Evolutionary conservation across 225 moss, liverwort and hornwort species (phyloP), one percentile per base, ranked within the genome.

Genomic region (Marchantia polymorpha): DNA sequence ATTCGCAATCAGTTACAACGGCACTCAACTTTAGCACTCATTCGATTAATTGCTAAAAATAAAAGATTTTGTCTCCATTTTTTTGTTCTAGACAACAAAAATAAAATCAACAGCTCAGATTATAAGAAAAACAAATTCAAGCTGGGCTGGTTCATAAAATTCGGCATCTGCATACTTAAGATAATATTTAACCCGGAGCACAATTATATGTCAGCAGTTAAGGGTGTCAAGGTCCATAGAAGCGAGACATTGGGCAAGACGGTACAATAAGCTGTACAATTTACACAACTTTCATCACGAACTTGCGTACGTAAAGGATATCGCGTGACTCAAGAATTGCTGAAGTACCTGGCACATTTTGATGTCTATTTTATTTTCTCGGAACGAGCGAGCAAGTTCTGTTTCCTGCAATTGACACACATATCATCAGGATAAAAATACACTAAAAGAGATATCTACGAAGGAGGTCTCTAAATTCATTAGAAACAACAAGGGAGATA

Each of bases 321-420:
- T 58, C 56, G 20, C 56, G 8, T 13, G 56, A 58, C 56, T 58
- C 56, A 20, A 58, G 20, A 58, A 39, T 39, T 56, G 50, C 64
- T 77, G 49, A 23, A 72, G 31, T 48, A 89, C 89, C 89, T 90
- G 94, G 82, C 96, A 96, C 90, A 96, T 92, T 73, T 85, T 91
- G 31, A 94, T 88, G 73, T 81, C 86, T 50, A 84, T 80, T 81
- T 94, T 96, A 73, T 88, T 92, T 80, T 92, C 90, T 85, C 88
- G 84, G 77, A 90, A 85, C 17, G 89, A 85, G 31, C 90, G 83
- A 76, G 94, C 96, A 72, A 96, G 89, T 81, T 94, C 96, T 11
- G 90, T 90, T 84, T 96, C 96, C 88, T 90, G 83, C 69, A 82
- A 39, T 27, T 53, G 75, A 54, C 19, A 17, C 23, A 26, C 3